phyloP scores from a whole-genome alignment of 2,329 filamentous ascomycete genomes.

The Lachnellula occidentalis region DNA sequence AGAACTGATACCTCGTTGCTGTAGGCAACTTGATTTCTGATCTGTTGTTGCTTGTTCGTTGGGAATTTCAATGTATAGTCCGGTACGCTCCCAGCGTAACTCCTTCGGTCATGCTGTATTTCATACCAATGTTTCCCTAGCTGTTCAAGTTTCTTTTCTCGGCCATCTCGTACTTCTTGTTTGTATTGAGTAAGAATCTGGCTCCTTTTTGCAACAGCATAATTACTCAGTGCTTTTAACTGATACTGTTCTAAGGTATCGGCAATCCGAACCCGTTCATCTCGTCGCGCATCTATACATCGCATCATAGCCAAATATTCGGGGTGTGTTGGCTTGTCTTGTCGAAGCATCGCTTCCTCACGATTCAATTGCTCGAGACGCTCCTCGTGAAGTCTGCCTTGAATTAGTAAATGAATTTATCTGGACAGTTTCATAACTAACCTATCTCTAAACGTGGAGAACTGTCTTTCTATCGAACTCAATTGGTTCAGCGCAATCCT shows the following conservation, averaged over 20 bases:
- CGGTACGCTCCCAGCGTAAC: slow-evolving; percentile 68
- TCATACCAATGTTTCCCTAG: slow-evolving; percentile 89
- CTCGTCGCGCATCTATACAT: slow-evolving; percentile 74
- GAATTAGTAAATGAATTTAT: slow-evolving; percentile 1
- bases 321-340: slow-evolving; percentile 69
- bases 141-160: slow-evolving; percentile 72
- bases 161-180: slow-evolving; percentile 75
- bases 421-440: slow-evolving; percentile 35
- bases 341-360: slow-evolving; percentile 57
- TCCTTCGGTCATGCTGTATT: slow-evolving; percentile 82
- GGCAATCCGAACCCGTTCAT: slow-evolving; percentile 73
- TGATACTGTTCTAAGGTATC: slow-evolving; percentile 69
- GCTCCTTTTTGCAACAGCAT: slow-evolving; percentile 73
- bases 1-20: slow-evolving; percentile 92
- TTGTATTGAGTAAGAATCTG: slow-evolving; percentile 89
- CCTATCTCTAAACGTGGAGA: slow-evolving; percentile 78
- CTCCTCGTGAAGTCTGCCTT: slow-evolving; percentile 75
- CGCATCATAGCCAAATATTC: slow-evolving; percentile 88
- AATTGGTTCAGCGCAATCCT: slow-evolving; percentile 75
- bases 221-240: slow-evolving; percentile 64
- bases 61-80: slow-evolving; percentile 81
- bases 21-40: slow-evolving; percentile 82
- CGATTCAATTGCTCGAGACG: slow-evolving; percentile 74
- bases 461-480: slow-evolving; percentile 78
- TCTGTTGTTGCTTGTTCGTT: slow-evolving; percentile 67